A percentile compares a stretch with the other conserved stretches of the same genome.
Conservation (phyloP, 345 rosid species). For the Melastoma malabathricum region DNA sequence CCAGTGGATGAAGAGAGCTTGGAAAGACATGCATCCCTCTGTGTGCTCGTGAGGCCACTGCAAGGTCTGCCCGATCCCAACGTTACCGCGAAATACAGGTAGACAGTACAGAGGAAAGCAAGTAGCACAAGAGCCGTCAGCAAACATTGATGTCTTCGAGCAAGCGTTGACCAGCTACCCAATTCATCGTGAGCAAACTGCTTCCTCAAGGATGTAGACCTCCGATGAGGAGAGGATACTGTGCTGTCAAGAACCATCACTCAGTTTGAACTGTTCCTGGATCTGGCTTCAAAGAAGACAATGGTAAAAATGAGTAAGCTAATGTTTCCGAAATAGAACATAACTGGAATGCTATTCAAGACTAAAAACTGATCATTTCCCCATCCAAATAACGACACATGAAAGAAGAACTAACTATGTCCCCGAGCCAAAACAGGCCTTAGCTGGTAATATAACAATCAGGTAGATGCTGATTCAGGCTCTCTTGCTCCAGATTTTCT, state of each 20-base stretch:
- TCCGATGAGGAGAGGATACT: constrained; percentile 63
- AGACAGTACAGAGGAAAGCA: constrained; percentile 70
- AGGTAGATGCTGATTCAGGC: too few species aligned
- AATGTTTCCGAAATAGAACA: too few species aligned
- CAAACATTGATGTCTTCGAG: constrained; percentile 74
- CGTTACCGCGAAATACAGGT: constrained; percentile 85
- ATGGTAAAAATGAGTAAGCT: too few species aligned
- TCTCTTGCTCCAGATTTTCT: too few species aligned
- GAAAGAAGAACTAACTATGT: too few species aligned
- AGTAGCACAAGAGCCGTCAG: constrained; percentile 65
- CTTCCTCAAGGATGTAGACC: constrained; percentile 49
- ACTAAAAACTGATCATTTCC: too few species aligned
- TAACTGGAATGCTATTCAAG: too few species aligned
- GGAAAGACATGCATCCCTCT: constrained; percentile 48
- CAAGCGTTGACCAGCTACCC: constrained; percentile 64
- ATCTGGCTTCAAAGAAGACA: too few species aligned
- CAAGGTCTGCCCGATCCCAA: constrained; percentile 51
- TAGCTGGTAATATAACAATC: too few species aligned
- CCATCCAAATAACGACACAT: too few species aligned
- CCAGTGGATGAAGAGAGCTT: constrained; percentile 36
- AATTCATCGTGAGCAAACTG: constrained; percentile 54
- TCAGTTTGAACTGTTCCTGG: not conserved
- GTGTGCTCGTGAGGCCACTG: constrained; percentile 47
- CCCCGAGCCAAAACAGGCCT: too few species aligned
- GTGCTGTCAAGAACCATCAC: constrained; percentile 58